Base-by-base conservation (phyloP, 192 early-diverging fungal species). In the Coemansia sp. region DNA sequence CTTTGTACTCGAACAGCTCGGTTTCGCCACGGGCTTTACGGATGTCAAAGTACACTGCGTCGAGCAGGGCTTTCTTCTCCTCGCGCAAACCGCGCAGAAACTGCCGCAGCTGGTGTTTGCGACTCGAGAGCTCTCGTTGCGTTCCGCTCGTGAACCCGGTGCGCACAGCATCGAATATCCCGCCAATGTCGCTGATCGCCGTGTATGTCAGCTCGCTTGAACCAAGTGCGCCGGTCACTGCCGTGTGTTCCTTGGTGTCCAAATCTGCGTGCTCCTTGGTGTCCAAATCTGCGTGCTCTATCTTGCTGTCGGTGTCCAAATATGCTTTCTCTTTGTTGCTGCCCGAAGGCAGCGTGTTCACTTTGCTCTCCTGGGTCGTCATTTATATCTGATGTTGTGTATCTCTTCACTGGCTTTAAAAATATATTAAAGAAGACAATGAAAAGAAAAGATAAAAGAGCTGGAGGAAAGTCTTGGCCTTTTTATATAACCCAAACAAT, bases 71-170 rank as follows among this genome's bases (percentile, higher is more conserved):
- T 11, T 72, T 73, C 56, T 89, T 84, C 55, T 91, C 85, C 22
- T 88, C 85, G 9, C 80, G 84, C 35, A 91, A 43, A 39, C 90
- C 69, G 23, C 74, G 57, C 45, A 88, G 86, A 1, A 93, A 63
- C 6, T 80, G 82, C 45, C 83, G 67, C 38, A 93, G 80, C 68
- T 91, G 91, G 43, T 86, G 62, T 54, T 64, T 82, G 75, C 80
- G 80, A n/a, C 35, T 57, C 12, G 8, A 82, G 39, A 10, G 35
- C 39, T 26, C 55, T 61, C 60, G 59, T 45, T 38, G 57, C 66
- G 67, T 31, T 31, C 84, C 84, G 54, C 59, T 59, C 25, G 61
- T 57, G 57, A 85, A 87, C 56, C 73, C 72, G 14, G 22, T 22
- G 22, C 72, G 81, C 61, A 87, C 58, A 17, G 66, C 61, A 29